Base-by-base conservation (phyloP, 2,329 filamentous ascomycete genomes). In the Paradendryphiella salina region DNA sequence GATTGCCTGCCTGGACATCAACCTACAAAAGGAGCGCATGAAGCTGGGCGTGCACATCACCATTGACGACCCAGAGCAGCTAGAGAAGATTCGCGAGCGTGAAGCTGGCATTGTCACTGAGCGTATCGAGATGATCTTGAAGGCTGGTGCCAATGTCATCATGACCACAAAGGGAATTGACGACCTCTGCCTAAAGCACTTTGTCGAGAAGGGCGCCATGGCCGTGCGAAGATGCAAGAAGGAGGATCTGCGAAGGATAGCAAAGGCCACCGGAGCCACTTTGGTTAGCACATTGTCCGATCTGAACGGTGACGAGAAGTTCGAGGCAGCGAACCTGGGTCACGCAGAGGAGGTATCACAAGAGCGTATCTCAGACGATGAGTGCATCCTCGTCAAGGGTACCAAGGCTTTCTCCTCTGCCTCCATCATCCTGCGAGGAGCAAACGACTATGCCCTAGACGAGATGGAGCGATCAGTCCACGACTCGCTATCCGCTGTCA, bases 401-500 rank as follows among this genome's bases (percentile, higher is more conserved):
- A 96, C 94, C 68, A 97, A 96, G 80, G 84, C 88, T 21, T 90
- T 94, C 77, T 94, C 88, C 3, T 96, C 92, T 5, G 92, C 94
- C 23, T 99, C 94, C 14, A 91, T 96, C 75, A 95, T 99, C 64
- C 88, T 99, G 46, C 89, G 94, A 52, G 94, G 94, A 37, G 83
- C 94, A 64, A 97, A 99, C 76, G 94, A 99, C 75, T 97, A 89
- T 78, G 90, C 90, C 54, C 85, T 99, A 23, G 94, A 99, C 70
- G 94, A 99, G 82, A 99, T 97, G 93, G 94, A 99, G 82, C 89
- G 94, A 60, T 97, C 94, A 1, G 86, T 99, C 14, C 94, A 99
- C 78, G 94, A 99, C 76, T 96, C 93, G 11, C 82, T 99, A 38
- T 96, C 90, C 62, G 94, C 94, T 38, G 92, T 99, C 59, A 99